Evolutionary conservation across 2,329 filamentous ascomycete species (phyloP), one percentile per base, ranked within the genome.

Genomic region (Nemania sp.): DNA sequence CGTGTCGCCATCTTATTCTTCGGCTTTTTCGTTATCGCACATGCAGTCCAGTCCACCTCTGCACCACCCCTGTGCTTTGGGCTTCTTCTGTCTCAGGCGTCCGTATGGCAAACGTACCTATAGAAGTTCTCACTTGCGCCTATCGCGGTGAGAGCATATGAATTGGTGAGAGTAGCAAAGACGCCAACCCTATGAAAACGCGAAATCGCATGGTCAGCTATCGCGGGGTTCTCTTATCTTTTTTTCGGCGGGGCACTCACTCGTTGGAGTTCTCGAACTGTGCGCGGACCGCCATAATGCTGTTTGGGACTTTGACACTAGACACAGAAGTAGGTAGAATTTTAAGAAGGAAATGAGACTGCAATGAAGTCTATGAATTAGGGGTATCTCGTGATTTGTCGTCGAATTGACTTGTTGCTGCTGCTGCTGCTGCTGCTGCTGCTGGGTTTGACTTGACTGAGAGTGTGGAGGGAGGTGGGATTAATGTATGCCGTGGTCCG

Each of bases 71-170:
- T 61, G 35, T 13, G 3, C 26, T 15, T 35, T 8, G 32, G 13
- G 22, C 43, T 38, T 11, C 10, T 27, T 26, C 45, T n/a, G 4
- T 18, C 45, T 13, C 24, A 7, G 20, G 24, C 45, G 29, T 24
- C n/a, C 35, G 26, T 41, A 47, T 15, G 15, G 70, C 4, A 27
- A 61, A 74, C 82, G 70, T 80, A 91, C 89, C 89, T 94, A 90
- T 98, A 98, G 83, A 99, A 99, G 88, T 98, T 98, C 87, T 98
- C 94, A 78, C 93, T 97, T 76, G 93, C 94, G 79, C 96, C 96
- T 73, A 97, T 89, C 73, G 95, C 94, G 76, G 98, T 93, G 77
- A 99, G 88, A 76, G 94, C 94, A 83, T 97, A 99, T 68, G 93
- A 95, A 84, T 99, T 99, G 75, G 96, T 99, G 80, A 99, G 92